A percentile compares a stretch with the other conserved stretches of the same genome.
Conservation (phyloP, 805 yeast genomes). For the Starmerella khaoyaiensis region DNA sequence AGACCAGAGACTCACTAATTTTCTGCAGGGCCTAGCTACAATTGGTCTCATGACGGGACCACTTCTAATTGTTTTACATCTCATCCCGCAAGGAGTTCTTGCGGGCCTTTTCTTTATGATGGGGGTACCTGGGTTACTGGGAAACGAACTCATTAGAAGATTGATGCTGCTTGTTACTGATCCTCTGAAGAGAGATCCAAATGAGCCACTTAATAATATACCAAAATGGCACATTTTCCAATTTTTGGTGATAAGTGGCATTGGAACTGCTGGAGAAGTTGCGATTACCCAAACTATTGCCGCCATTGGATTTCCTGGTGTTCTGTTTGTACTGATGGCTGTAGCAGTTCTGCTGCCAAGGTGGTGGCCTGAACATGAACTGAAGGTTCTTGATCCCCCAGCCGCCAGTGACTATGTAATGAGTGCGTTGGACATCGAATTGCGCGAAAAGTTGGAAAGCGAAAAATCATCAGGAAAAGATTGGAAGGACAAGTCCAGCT, state of each 20-base stretch:
- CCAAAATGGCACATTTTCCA: constrained; percentile 33
- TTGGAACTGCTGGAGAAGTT: constrained; percentile 69
- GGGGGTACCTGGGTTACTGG: constrained; percentile 72
- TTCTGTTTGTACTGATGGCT: constrained; percentile 53
- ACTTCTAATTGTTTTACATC: constrained; percentile 60
- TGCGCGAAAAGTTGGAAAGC: background rate
- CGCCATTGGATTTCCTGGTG: constrained; percentile 90
- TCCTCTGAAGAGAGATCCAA: constrained; percentile 29
- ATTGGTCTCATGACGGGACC: constrained; percentile 87
- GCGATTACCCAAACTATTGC: constrained; percentile 77
- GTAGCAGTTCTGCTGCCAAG: constrained; percentile 49
- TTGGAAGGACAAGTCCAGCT: too few relatives aligned
- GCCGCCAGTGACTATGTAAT: constrained; percentile 32
- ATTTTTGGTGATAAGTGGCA: constrained; percentile 45
- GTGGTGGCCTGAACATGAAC: constrained; percentile 48
- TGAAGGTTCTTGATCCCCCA: constrained; percentile 50
- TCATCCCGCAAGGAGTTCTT: constrained; percentile 83
- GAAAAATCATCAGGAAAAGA: too few relatives aligned
- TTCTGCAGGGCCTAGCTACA: constrained; percentile 70
- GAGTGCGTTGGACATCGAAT: constrained; percentile 28
- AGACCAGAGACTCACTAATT: constrained; percentile 79
- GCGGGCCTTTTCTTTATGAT: constrained; percentile 88
- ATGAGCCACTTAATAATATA: constrained; percentile 28
- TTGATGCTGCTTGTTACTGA: constrained; percentile 55
- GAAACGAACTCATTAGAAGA: constrained; percentile 50